These are phyloP conservation scores for Abrus pulchellus DNA, from an alignment of 306 rosid species.

Conservation along the genomic window DNA sequence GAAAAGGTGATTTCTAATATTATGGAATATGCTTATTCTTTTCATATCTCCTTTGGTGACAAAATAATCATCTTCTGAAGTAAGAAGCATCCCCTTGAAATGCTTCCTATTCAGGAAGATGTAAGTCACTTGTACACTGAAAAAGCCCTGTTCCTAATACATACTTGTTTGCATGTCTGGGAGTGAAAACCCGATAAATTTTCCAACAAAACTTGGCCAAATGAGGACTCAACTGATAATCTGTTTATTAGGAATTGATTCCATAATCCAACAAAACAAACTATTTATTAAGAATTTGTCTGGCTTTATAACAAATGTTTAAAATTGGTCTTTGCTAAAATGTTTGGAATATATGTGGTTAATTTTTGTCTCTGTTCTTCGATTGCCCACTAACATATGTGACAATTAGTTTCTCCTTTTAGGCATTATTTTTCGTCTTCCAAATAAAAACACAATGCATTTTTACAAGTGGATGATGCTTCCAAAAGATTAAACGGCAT, in stretches of 20 bases:
- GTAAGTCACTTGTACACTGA: conserved; percentile 6
- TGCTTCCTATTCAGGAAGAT: conserved; percentile 23
- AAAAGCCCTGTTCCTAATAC: conserved; percentile 25
- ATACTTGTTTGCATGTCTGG: conserved; percentile 13
- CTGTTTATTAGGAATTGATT: conserved; percentile 27
- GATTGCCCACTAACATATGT: conserved; percentile 9
- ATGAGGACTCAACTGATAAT: not conserved
- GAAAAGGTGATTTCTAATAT: conserved; percentile 27
- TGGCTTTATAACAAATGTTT: conserved; percentile 13
- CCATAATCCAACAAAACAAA: not conserved
- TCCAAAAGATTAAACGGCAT: not conserved
- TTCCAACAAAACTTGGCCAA: not conserved
- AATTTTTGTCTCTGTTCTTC: not conserved
- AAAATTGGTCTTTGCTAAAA: conserved; percentile 19
- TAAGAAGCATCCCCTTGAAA: conserved; percentile 30
- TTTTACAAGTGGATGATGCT: not conserved
- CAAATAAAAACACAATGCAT: not conserved
- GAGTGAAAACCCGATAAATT: conserved; percentile 15
- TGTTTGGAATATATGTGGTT: not conserved
- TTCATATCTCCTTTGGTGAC: conserved; percentile 21
- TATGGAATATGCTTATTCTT: not conserved
- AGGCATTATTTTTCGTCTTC: conserved; percentile 32
- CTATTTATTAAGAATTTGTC: conserved; percentile 22
- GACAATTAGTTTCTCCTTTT: conserved; percentile 1
- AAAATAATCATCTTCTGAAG: conserved; percentile 27